phyloP scores from a whole-genome alignment of 129 eudicot species.

The Escallonia herrerae region DNA sequence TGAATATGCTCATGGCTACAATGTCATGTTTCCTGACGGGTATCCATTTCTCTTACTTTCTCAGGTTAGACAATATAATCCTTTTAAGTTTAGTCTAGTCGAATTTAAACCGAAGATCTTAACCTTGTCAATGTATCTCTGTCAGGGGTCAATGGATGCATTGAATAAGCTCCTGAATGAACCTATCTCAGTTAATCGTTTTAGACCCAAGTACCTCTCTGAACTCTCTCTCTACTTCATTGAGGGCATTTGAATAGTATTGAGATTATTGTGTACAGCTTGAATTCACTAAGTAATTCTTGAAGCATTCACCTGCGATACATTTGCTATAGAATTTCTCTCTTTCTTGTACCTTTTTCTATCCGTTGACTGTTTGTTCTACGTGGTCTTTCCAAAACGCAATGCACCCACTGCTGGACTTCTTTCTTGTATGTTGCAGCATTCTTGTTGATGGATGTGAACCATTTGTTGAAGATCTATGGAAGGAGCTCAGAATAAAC shows the following conservation, averaged over 20 bases:
- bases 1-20: constrained; percentile 42
- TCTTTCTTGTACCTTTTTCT: too few species aligned
- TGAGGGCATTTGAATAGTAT: background rate
- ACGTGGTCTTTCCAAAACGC: too few species aligned
- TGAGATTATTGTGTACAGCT: too few species aligned
- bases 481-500: constrained; percentile 60
- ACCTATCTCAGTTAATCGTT: constrained; percentile 64
- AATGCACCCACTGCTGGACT: too few species aligned
- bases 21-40: constrained; percentile 49
- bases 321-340: too few species aligned
- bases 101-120: background rate
- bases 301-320: too few species aligned
- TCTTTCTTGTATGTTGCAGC: constrained; percentile 29
- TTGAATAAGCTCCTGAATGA: constrained; percentile 56
- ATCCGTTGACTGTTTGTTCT: too few species aligned
- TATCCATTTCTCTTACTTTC: constrained; percentile 63
- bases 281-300: too few species aligned
- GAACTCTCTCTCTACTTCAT: background rate
- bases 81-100: background rate
- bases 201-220: constrained; percentile 72
- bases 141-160: constrained; percentile 74
- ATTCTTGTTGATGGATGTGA: constrained; percentile 75
- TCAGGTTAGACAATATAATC: constrained; percentile 36
- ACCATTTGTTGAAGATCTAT: constrained; percentile 79
- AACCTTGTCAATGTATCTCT: background rate